These are phyloP conservation scores for Hypoxylon sp. DNA, from an alignment of 2,329 filamentous ascomycete genomes.

Conservation along the genomic window DNA sequence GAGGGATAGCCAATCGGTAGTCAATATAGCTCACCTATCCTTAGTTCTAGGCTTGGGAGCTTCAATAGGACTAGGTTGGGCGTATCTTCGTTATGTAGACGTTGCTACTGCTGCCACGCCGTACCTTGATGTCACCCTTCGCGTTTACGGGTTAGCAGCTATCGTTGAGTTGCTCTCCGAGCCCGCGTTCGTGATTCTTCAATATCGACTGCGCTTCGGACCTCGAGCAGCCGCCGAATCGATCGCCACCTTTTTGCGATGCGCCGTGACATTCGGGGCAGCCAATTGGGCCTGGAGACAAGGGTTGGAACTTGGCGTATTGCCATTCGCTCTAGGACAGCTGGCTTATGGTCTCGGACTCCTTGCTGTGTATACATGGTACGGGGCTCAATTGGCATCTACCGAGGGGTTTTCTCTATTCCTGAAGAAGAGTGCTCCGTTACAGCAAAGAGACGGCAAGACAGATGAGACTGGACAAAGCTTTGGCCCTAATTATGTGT, in stretches of 20 bases:
- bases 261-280: constrained; percentile 78
- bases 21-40: constrained; percentile 90
- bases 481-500: constrained; percentile 60
- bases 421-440: constrained; percentile 57
- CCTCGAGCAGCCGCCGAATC: constrained; percentile 87
- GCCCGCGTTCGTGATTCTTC: constrained; percentile 89
- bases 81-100: constrained; percentile 73
- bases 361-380: constrained; percentile 77
- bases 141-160: constrained; percentile 70
- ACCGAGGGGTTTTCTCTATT: constrained; percentile 78
- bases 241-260: constrained; percentile 83
- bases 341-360: constrained; percentile 80
- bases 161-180: constrained; percentile 85
- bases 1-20: constrained; percentile 77
- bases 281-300: constrained; percentile 74
- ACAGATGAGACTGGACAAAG: constrained; percentile 1
- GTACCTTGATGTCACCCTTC: constrained; percentile 70
- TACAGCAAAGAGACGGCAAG: constrained; percentile 35
- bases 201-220: constrained; percentile 84
- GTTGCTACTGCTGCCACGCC: constrained; percentile 69
- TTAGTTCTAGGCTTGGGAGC: constrained; percentile 77
- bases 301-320: constrained; percentile 74
- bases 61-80: constrained; percentile 73
- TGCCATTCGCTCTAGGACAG: constrained; percentile 93
- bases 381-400: constrained; percentile 70